Base-by-base conservation (phyloP, 108 stramenopile species). In the Epithemia pelagica region DNA sequence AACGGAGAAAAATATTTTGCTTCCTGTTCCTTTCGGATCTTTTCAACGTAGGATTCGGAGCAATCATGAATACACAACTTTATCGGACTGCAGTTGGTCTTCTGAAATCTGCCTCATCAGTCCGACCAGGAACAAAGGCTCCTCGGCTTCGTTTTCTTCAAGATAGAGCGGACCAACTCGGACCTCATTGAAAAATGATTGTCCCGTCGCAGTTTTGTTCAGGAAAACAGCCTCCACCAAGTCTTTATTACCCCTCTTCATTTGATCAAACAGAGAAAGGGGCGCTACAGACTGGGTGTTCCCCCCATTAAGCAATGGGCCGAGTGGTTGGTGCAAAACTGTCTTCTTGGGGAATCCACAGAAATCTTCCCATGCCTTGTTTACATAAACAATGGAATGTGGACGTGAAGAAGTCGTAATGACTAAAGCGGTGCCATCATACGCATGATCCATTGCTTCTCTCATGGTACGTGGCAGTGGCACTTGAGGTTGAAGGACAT, bases 361-460 rank as follows among this genome's bases (percentile, higher is more conserved):
- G 20, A 63, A 22, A 33, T 33, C 33, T 63, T 63, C 62, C 62
- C 62, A 63, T 30, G 62, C 62, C 37, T 31, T 25, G 26, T 63
- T 63, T n/a, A 63, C 62, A 26, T 63, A 30, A 63, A 63, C 62
- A 51, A 63, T 63, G 7, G n/a, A 18, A 25, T 63, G 62, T 30
- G 62, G 62, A 32, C 23, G n/a, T 1, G 62, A n/a, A 7, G 62
- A 30, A n/a, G 62, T 63, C 37, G 62, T 63, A 2, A 63, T 30
- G 5, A 63, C 62, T 2, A 63, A 21, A 63, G 62, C 62, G 1
- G 28, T 24, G 37, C 15, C 37, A 46, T 46, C 37, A 46, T 46
- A 46, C 21, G 7, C 56, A 24, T 63, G 30, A 23, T 63, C 62
- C 46, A 63, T 37, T 2, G 62, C 62, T 5, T 63, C 62, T 10